Evolutionary conservation across 148 eudicot species (phyloP).

Genomic region (Vaccinium myrtillus): DNA sequence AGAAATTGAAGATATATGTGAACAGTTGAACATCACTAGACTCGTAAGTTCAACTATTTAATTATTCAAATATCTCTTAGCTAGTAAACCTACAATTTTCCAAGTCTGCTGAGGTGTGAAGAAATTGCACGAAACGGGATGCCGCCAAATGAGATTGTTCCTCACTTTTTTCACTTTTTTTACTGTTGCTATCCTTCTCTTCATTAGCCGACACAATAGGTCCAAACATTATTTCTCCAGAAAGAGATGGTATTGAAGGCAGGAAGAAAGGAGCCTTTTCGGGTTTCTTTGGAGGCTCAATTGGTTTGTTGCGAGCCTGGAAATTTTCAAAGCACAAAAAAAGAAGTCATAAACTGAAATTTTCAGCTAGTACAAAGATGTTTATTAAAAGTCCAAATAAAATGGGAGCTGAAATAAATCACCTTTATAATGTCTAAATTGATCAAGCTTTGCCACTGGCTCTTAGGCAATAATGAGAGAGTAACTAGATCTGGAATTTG

Average conservation of each 20-base stretch:
- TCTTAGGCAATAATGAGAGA: conserved; percentile 87
- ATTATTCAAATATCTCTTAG: not conserved
- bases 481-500: conserved; percentile 93
- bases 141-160: conserved; percentile 29
- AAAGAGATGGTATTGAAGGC: conserved; percentile 81
- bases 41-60: not conserved
- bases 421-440: conserved; percentile 94
- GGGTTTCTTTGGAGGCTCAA: conserved; percentile 94
- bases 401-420: conserved; percentile 17
- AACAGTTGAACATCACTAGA: not conserved
- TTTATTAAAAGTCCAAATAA: not conserved
- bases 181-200: conserved; percentile 33
- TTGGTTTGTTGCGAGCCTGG: conserved; percentile 89
- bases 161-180: conserved; percentile 21
- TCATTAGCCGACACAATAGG: conserved; percentile 46
- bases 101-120: conserved; percentile 56
- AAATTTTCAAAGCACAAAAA: conserved; percentile 15
- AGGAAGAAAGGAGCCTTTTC: conserved; percentile 95
- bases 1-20: not conserved
- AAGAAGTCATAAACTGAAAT: not conserved
- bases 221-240: conserved; percentile 77
- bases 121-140: conserved; percentile 63
- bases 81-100: conserved; percentile 56
- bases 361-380: not conserved
- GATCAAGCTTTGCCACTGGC: conserved; percentile 98